Evolutionary conservation across 768 basidiomycete genomes (phyloP).

Genomic region (Gloeopeniophorella convolvens): DNA sequence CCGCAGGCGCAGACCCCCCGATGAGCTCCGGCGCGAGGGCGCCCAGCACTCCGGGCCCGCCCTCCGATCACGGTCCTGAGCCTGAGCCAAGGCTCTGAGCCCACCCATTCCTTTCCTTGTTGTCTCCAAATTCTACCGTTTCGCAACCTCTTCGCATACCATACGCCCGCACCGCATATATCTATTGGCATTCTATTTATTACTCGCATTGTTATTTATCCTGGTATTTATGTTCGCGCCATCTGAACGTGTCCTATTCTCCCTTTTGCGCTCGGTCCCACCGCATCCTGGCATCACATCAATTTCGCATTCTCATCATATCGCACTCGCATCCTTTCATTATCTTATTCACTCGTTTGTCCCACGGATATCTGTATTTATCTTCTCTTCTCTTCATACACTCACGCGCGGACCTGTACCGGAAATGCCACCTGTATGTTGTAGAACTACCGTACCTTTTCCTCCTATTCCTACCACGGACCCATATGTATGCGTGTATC

Average conservation of each 20-base stretch:
- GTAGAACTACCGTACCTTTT: too few relatives aligned
- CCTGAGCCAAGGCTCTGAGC: background rate
- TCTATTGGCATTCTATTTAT: constrained; percentile 13
- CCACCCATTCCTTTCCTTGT: constrained; percentile 1
- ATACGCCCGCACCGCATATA: constrained; percentile 9
- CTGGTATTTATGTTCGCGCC: constrained; percentile 10
- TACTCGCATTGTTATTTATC: constrained; percentile 16
- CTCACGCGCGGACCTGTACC: background rate
- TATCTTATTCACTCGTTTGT: background rate
- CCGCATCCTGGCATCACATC: too few relatives aligned
- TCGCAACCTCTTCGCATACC: constrained; percentile 4
- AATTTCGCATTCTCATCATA: background rate
- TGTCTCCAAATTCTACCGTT: background rate
- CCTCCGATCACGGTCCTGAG: background rate
- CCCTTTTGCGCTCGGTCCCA: too few relatives aligned
- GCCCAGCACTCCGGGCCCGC: constrained; percentile 6
- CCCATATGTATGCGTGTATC: too few relatives aligned
- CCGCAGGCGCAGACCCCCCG: background rate
- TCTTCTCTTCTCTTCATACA: background rate
- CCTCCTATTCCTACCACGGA: too few relatives aligned
- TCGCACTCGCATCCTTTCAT: constrained; percentile 1
- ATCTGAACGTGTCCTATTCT: too few relatives aligned
- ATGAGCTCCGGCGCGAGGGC: background rate
- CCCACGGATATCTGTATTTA: constrained; percentile 2
- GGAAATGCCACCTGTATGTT: background rate